Conservation (phyloP, 805 yeast genomes). For the Cyberlindnera galapagoensis region DNA sequence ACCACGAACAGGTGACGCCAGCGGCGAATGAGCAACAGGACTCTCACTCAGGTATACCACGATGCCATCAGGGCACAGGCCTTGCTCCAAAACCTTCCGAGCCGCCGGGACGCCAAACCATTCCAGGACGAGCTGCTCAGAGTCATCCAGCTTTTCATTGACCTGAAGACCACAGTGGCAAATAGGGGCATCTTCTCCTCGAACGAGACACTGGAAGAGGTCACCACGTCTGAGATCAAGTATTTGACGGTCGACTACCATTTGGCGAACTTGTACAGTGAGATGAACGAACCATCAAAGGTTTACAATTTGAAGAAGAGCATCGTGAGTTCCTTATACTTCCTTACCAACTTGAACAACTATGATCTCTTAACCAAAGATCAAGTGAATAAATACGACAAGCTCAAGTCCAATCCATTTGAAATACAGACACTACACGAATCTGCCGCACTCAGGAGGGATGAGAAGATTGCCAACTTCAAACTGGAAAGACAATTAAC, state of each 20-base stretch:
- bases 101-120: conserved; percentile 36
- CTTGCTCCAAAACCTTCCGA: conserved; percentile 12
- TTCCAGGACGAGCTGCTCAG: conserved; percentile 33
- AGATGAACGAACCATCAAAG: conserved; percentile 25
- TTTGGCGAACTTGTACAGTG: conserved; percentile 36
- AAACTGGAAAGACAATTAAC: conserved; percentile 52
- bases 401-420: conserved; percentile 23
- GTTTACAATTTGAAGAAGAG: conserved; percentile 33
- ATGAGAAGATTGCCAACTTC: conserved; percentile 65
- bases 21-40: conserved; percentile 7
- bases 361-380: conserved; percentile 35
- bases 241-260: conserved; percentile 55
- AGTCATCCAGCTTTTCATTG: conserved; percentile 35
- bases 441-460: conserved; percentile 39
- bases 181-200: conserved; percentile 57
- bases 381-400: conserved; percentile 34
- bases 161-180: conserved; percentile 37
- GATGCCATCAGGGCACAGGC: conserved; percentile 3
- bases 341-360: conserved; percentile 37
- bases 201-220: conserved; percentile 67
- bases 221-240: conserved; percentile 55
- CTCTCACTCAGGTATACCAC: conserved; percentile 7
- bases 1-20: too few species aligned
- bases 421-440: conserved; percentile 34
- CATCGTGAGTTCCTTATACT: conserved; percentile 38